phyloP scores from a whole-genome alignment of 2,329 filamentous ascomycete species.

The Penicillium janthinellum region DNA sequence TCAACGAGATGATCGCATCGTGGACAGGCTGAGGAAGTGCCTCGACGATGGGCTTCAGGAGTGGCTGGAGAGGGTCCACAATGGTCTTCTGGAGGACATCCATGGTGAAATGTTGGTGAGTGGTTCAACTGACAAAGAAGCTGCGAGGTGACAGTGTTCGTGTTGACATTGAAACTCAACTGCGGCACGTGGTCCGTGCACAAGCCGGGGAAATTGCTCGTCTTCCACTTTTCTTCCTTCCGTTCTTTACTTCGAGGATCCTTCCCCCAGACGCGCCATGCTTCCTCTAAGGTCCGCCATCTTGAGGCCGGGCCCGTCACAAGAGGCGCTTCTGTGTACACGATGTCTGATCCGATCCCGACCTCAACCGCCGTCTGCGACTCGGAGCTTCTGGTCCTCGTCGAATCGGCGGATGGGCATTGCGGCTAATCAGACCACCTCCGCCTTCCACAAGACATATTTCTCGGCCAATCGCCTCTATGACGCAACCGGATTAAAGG shows the following conservation, averaged over 20 bases:
- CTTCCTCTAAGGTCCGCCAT: slow-evolving; percentile 42
- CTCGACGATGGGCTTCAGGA: slow-evolving; percentile 68
- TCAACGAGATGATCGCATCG: slow-evolving; percentile 74
- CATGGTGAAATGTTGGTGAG: slow-evolving; percentile 32
- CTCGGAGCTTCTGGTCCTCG: slow-evolving; percentile 37
- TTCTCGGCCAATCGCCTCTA: slow-evolving; percentile 41
- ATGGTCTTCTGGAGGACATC: slow-evolving; percentile 45
- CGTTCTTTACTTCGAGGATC: slow-evolving; percentile 4
- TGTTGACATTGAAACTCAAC: slow-evolving; percentile 23
- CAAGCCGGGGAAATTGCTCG: slow-evolving; percentile 31
- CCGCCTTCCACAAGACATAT: slow-evolving; percentile 40
- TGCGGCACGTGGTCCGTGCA: slow-evolving; percentile 34
- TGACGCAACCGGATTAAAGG: slow-evolving; percentile 21
- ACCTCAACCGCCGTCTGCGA: slow-evolving; percentile 19
- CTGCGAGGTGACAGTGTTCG: background rate
- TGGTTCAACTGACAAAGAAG: background rate
- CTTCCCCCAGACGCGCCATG: slow-evolving; percentile 29
- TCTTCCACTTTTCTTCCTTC: slow-evolving; percentile 25
- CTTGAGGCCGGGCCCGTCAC: slow-evolving; percentile 34
- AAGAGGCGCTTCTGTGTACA: slow-evolving; percentile 37
- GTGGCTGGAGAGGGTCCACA: slow-evolving; percentile 47
- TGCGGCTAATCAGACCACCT: slow-evolving; percentile 30
- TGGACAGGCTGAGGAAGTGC: slow-evolving; percentile 73
- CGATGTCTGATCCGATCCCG: slow-evolving; percentile 35
- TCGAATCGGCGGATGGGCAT: slow-evolving; percentile 33